These are phyloP conservation scores for Klebsormidium nitens DNA, from an alignment of 139 green algal genomes.

Conservation along the genomic window DNA sequence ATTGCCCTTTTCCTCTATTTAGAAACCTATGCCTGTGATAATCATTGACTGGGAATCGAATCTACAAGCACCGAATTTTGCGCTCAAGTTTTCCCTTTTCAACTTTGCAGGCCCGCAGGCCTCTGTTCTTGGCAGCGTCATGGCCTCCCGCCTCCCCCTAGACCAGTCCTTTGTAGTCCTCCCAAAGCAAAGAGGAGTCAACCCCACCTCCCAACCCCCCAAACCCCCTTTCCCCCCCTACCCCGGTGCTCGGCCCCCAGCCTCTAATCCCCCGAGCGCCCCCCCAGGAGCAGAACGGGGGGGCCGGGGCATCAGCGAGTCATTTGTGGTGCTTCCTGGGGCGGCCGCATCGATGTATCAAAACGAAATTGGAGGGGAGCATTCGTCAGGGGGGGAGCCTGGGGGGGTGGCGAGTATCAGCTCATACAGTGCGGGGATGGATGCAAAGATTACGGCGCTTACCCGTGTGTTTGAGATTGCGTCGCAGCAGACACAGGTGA, in stretches of 20 bases:
- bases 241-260: neutral
- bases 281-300: neutral
- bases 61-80: too few species aligned
- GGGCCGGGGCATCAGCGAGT: neutral
- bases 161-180: slow-evolving; percentile 20
- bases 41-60: too few species aligned
- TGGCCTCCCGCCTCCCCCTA: neutral
- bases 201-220: neutral
- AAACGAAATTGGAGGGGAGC: neutral
- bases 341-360: neutral
- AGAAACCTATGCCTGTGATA: too few species aligned
- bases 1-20: too few species aligned
- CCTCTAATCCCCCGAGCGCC: neutral
- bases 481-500: too few species aligned
- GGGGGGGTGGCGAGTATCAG: neutral
- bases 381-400: neutral
- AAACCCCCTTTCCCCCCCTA: neutral
- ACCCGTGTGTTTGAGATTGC: neutral
- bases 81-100: too few species aligned
- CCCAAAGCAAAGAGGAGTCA: neutral
- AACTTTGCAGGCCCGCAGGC: neutral
- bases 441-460: neutral
- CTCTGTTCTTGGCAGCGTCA: neutral
- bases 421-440: neutral
- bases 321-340: neutral